Percentiles rank a stretch among this genome's conserved stretches.
phyloP scores from a whole-genome alignment of 169 alveolate genomes.

The Plasmodium vinckei region DNA sequence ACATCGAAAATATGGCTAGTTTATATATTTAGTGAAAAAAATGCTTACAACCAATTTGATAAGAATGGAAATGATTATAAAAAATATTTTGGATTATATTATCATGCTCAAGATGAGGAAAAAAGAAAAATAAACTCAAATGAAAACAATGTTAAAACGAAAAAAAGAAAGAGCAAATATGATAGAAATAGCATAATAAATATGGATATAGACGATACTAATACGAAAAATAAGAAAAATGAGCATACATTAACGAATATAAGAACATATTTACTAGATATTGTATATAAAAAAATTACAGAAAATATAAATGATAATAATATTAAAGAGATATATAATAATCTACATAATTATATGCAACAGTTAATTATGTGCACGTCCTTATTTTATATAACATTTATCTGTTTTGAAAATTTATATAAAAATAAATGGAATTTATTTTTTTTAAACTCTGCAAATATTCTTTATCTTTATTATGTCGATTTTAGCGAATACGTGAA shows the following conservation, averaged over 20 bases:
- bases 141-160: not conserved
- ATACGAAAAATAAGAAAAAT: not conserved
- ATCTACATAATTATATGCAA: constrained; percentile 71
- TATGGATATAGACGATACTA: not conserved
- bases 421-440: constrained; percentile 28
- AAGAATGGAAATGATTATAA: not conserved
- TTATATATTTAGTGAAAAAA: constrained; percentile 45
- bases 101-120: not conserved
- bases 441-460: constrained; percentile 69
- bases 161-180: not conserved
- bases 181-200: not conserved
- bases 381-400: constrained; percentile 46
- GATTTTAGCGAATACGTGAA: constrained; percentile 51
- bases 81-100: no score
- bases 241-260: not conserved
- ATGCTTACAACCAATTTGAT: not conserved
- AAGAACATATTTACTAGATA: constrained; percentile 29
- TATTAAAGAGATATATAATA: constrained; percentile 35
- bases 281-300: constrained; percentile 47
- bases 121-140: not conserved
- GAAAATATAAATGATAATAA: constrained; percentile 23
- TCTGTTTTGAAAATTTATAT: constrained; percentile 60
- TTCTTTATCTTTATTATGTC: constrained; percentile 30
- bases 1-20: constrained; percentile 56
- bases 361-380: constrained; percentile 50